Evolutionary conservation across 768 basidiomycete genomes (phyloP), one percentile per base, ranked within the genome.

Genomic region (Psilocybe sp.): DNA sequence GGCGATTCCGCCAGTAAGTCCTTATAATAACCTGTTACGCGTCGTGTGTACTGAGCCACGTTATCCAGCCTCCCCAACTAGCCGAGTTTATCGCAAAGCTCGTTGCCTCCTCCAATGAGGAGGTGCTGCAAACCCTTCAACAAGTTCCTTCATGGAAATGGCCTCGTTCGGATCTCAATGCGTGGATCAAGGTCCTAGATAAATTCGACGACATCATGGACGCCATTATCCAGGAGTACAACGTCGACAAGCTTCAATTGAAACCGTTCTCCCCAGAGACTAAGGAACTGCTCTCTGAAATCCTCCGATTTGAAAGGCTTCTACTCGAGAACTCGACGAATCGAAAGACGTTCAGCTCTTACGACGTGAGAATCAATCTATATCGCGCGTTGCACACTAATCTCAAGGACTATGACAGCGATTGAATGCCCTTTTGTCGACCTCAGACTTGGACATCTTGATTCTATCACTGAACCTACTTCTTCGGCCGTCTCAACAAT

Each of bases 311-410:
- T 56, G 85, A 93, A 72, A 80, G 90, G 54, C 70, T 98, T 35
- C 72, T 99, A 45, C 75, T 99, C 61, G 97, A 98, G 72, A 97
- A 98, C 67, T 96, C 94, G 41, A 99, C 97, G 36, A 98, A 96
- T 65, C 77, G 97, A 62, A 98, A 98, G 74, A 89, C 94, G 50
- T 99, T 87, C 70, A 85, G 82, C 52, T 96, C 93, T 4, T 99
- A 97, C 69, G 97, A 99, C 66, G 96, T 98, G 69, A 69, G 93
- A 47, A 40, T 55, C 38, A 37, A 19, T 54, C 51, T n/a, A 15
- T 36, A 47, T 41, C 46, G 11, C 35, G 55, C 36, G 42, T 48
- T 34, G 52, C 48, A 38, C 50, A 33, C 40, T 46, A 28, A 16
- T 44, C 49, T 54, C 42, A 47, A 45, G 36, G 37, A 39, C 41